A percentile compares a stretch with the other conserved stretches of the same genome.
Conservation (phyloP, 441 rosid genomes). For the Croton setiger region DNA sequence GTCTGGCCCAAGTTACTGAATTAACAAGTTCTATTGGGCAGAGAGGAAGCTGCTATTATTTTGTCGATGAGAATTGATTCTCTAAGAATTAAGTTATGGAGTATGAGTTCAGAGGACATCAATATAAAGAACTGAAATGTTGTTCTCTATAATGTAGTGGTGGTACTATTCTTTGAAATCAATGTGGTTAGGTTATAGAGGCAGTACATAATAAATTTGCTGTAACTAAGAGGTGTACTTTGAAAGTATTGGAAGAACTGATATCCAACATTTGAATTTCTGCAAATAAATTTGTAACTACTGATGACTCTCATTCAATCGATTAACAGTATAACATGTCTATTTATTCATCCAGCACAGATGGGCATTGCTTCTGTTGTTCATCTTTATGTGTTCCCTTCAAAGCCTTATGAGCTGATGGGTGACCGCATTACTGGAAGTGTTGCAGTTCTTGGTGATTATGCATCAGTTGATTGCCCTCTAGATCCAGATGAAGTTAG, state of each 20-base stretch:
- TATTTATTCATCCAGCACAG: constrained; percentile 75
- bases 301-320: constrained; percentile 15
- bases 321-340: constrained; percentile 35
- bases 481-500: constrained; percentile 97
- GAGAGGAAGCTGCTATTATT: background rate
- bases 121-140: background rate
- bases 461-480: constrained; percentile 90
- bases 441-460: constrained; percentile 95
- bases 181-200: background rate
- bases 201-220: background rate
- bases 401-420: constrained; percentile 87
- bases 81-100: background rate
- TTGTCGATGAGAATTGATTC: background rate
- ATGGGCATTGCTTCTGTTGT: constrained; percentile 98
- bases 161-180: background rate
- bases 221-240: background rate
- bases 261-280: constrained; percentile 11
- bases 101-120: background rate
- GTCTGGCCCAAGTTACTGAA: constrained; percentile 2
- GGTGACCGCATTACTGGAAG: constrained; percentile 81
- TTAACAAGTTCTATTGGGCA: background rate
- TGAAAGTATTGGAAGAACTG: background rate
- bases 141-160: background rate
- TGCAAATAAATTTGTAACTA: constrained; percentile 4
- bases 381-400: constrained; percentile 95